Conservation (phyloP, 164 flowering plant species). For the Berberis thunbergii region DNA sequence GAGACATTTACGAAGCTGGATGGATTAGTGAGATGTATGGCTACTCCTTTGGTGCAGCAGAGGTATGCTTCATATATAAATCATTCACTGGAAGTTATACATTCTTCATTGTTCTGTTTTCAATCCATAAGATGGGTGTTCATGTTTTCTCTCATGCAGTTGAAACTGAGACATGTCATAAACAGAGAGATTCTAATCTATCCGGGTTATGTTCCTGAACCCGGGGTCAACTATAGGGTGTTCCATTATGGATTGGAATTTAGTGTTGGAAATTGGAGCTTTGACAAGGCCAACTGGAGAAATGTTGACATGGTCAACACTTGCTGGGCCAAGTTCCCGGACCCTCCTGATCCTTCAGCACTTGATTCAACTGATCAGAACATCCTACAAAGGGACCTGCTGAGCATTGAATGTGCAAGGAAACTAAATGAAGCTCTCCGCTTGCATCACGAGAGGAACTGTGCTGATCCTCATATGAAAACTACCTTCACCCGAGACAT, state of each 20-base stretch:
- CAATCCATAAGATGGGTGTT: neutral
- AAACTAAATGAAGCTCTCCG: constrained; percentile 66
- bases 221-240: constrained; percentile 65
- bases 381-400: constrained; percentile 40
- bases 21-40: constrained; percentile 99
- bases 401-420: constrained; percentile 78
- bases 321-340: constrained; percentile 94
- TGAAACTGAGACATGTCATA: constrained; percentile 64
- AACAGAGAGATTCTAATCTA: constrained; percentile 65
- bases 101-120: neutral
- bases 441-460: constrained; percentile 61
- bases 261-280: constrained; percentile 86
- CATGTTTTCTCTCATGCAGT: constrained; percentile 38
- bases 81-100: too few relatives aligned
- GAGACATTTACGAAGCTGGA: constrained; percentile 82
- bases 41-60: constrained; percentile 95
- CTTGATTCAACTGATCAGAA: constrained; percentile 39
- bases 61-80: constrained; percentile 41
- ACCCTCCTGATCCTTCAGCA: constrained; percentile 72
- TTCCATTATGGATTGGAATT: constrained; percentile 89
- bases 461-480: constrained; percentile 37
- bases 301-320: constrained; percentile 62
- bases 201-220: constrained; percentile 86
- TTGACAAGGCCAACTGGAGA: constrained; percentile 93
- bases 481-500: constrained; percentile 15